Evolutionary conservation across 2,329 filamentous ascomycete species (phyloP).

Genomic region (Emergomyces africanus): DNA sequence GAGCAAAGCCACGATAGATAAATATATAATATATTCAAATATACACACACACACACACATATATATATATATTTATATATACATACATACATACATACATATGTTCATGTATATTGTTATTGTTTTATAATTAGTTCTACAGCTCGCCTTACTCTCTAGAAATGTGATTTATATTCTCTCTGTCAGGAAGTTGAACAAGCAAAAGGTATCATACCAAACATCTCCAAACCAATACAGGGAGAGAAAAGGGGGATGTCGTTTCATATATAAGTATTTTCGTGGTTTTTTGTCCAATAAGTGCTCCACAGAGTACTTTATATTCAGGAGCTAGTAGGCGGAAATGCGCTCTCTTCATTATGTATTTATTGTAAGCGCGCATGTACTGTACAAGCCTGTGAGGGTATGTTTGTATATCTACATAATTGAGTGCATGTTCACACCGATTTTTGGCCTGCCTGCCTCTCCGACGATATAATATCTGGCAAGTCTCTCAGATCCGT

Average conservation of each 20-base stretch:
- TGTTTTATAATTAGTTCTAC: background rate
- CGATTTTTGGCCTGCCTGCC: background rate
- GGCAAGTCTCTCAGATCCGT: constrained; percentile 45
- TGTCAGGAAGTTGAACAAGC: background rate
- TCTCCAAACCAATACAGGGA: background rate
- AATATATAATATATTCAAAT: no score
- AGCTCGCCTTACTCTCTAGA: no score
- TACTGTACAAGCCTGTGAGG: no score
- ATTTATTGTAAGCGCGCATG: background rate
- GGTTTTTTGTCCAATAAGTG: background rate
- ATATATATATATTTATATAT: no score
- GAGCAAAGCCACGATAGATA: no score
- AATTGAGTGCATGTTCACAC: background rate
- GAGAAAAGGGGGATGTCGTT: background rate
- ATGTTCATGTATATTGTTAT: background rate
- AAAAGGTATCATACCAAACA: background rate
- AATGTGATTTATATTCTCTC: background rate
- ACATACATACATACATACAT: no score
- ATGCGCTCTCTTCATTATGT: background rate
- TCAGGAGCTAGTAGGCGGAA: background rate
- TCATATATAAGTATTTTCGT: background rate
- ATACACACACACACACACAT: no score
- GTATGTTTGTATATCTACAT: background rate
- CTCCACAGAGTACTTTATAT: background rate
- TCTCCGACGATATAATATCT: constrained; percentile 36